phyloP scores from a whole-genome alignment of 163 green algal species.

The Prototheca cutis region DNA sequence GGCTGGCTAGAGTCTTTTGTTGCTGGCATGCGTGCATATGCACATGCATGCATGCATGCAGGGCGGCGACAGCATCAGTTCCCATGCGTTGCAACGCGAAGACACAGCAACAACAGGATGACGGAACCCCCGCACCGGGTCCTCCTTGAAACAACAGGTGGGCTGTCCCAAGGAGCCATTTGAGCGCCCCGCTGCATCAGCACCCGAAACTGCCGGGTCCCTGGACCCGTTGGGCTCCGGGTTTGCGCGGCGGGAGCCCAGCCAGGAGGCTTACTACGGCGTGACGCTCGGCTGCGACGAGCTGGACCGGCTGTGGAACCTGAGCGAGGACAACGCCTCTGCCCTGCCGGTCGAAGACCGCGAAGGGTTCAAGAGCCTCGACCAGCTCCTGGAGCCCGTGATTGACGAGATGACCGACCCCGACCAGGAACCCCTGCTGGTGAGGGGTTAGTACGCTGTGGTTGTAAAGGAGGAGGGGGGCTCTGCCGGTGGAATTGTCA shows the following conservation, averaged over 20 bases:
- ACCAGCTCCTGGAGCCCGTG: conserved; percentile 36
- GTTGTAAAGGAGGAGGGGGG: no score
- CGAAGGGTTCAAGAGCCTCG: conserved; percentile 23
- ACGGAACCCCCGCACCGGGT: no score
- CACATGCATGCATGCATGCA: no score
- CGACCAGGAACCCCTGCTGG: no score
- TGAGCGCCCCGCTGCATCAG: conserved; percentile 8
- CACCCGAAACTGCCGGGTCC: not conserved
- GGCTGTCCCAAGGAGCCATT: conserved; percentile 21
- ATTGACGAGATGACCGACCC: conserved; percentile 32
- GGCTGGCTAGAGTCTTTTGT: no score
- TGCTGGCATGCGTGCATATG: no score
- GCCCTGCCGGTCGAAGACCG: conserved; percentile 22
- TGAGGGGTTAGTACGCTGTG: no score
- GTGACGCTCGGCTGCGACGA: conserved; percentile 22
- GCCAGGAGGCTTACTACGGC: conserved; percentile 11
- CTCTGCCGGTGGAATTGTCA: no score
- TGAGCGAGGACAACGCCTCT: conserved; percentile 29
- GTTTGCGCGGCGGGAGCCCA: conserved; percentile 7
- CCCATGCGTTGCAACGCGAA: no score
- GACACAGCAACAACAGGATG: no score
- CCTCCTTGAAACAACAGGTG: no score
- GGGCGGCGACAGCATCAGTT: no score
- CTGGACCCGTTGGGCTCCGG: conserved; percentile 3
- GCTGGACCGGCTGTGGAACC: conserved; percentile 39